phyloP scores from a whole-genome alignment of 768 basidiomycete species.

The Suillus subluteus region DNA sequence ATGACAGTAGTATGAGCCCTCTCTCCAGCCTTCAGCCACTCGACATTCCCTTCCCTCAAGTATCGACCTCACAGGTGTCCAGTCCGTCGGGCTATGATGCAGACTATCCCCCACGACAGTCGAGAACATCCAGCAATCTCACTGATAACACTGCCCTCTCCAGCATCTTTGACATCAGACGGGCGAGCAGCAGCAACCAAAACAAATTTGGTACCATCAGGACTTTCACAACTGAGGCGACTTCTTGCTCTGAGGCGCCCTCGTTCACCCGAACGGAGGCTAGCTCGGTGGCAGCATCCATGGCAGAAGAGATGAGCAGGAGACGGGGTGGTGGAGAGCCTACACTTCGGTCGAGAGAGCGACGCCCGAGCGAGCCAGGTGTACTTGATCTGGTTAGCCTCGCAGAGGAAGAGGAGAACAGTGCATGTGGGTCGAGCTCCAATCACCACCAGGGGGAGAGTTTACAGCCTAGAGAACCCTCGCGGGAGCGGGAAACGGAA shows the following conservation, averaged over 20 bases:
- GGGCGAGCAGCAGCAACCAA: conserved; percentile 44
- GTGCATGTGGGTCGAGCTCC: conserved; percentile 52
- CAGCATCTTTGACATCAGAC: conserved; percentile 60
- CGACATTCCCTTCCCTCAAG: conserved; percentile 35
- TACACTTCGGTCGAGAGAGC: conserved; percentile 48
- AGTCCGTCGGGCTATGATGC: conserved; percentile 37
- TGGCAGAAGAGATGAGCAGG: conserved; percentile 44
- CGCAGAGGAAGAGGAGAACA: conserved; percentile 66
- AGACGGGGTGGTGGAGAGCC: conserved; percentile 36
- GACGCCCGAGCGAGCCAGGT: conserved; percentile 65
- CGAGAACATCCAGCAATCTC: conserved; percentile 62
- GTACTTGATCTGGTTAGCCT: conserved; percentile 67
- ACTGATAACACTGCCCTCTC: conserved; percentile 62
- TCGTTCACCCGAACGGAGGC: conserved; percentile 71
- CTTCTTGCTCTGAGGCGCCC: conserved; percentile 63
- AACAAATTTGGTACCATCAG: conserved; percentile 79
- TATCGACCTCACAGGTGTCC: conserved; percentile 43
- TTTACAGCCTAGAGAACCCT: conserved; percentile 22
- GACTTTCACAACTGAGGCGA: conserved; percentile 82
- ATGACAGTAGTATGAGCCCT: conserved; percentile 15
- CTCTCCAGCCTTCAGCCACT: conserved; percentile 26
- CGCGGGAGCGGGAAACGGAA: conserved; percentile 30
- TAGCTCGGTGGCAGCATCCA: conserved; percentile 54
- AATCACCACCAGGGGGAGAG: conserved; percentile 34
- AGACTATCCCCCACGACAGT: conserved; percentile 54